phyloP scores from a whole-genome alignment of 371 early-diverging fungal genomes.

The Saksenaea oblongispora region DNA sequence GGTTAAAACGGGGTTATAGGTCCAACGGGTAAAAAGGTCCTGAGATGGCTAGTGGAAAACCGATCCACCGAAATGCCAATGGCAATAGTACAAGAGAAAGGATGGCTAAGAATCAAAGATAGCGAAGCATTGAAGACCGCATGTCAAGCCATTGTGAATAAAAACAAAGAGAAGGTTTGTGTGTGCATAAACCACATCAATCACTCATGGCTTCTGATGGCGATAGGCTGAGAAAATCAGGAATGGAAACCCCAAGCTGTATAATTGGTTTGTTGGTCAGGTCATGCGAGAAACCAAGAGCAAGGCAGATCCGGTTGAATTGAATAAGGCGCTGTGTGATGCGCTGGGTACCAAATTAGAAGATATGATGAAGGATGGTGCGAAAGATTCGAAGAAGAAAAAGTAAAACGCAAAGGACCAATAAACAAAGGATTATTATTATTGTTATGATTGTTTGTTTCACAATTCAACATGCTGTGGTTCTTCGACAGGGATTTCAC shows the following conservation, averaged over 20 bases:
- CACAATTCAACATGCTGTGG: slow-evolving; percentile 46
- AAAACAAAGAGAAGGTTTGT: slow-evolving; percentile 61
- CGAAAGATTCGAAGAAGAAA: background rate
- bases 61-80: slow-evolving; percentile 35
- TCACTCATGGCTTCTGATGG: background rate
- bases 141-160: slow-evolving; percentile 51
- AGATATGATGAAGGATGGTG: slow-evolving; percentile 17
- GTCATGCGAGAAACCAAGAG: slow-evolving; percentile 75
- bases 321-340: slow-evolving; percentile 57
- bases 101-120: slow-evolving; percentile 70
- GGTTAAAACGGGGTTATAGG: too few species aligned
- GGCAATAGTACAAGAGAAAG: slow-evolving; percentile 68
- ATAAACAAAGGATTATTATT: background rate
- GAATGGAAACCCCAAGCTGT: slow-evolving; percentile 59
- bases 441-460: slow-evolving; percentile 1
- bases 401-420: background rate
- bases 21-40: slow-evolving; percentile 66
- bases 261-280: slow-evolving; percentile 76
- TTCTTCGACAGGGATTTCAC: slow-evolving; percentile 65
- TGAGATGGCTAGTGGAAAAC: slow-evolving; percentile 70
- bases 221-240: slow-evolving; percentile 52
- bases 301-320: slow-evolving; percentile 66
- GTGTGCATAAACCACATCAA: background rate
- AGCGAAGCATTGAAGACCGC: slow-evolving; percentile 45
- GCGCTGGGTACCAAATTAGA: slow-evolving; percentile 41